These are phyloP conservation scores for Monosporascus cannonballus DNA, from an alignment of 2,329 filamentous ascomycete genomes.

Conservation along the genomic window DNA sequence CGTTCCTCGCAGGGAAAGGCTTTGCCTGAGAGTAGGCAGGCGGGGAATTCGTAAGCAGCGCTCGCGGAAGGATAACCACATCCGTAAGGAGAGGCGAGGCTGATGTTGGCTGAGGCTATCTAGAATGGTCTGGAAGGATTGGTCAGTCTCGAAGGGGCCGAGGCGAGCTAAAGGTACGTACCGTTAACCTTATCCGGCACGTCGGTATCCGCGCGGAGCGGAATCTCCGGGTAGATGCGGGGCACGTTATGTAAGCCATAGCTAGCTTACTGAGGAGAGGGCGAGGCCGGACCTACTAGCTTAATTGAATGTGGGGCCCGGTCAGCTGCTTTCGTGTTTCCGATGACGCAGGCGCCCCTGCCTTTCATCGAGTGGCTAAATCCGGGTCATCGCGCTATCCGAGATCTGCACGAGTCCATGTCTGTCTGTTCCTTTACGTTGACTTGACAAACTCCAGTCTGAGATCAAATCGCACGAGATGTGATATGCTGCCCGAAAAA, in stretches of 20 bases:
- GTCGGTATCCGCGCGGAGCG: no score
- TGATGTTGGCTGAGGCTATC: neutral
- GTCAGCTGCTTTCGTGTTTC: conserved; percentile 25
- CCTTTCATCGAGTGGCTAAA: no score
- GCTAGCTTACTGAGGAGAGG: neutral
- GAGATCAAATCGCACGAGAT: no score
- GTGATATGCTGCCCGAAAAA: conserved; percentile 27
- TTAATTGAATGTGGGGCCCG: neutral
- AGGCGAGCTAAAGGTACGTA: no score
- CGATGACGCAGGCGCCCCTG: conserved; percentile 15
- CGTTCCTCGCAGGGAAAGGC: neutral
- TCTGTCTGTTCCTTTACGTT: no score
- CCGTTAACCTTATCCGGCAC: no score
- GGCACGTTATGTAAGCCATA: neutral
- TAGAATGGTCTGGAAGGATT: neutral
- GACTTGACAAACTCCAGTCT: no score
- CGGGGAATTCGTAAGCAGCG: neutral
- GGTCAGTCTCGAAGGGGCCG: no score
- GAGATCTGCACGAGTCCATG: neutral
- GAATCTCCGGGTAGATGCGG: neutral
- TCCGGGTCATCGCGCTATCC: neutral
- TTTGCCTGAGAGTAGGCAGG: neutral
- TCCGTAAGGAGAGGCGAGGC: neutral
- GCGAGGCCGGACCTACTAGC: neutral
- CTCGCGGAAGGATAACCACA: neutral